Conservation (phyloP, 192 early-diverging fungal species). For the Umbelopsis sp. region DNA sequence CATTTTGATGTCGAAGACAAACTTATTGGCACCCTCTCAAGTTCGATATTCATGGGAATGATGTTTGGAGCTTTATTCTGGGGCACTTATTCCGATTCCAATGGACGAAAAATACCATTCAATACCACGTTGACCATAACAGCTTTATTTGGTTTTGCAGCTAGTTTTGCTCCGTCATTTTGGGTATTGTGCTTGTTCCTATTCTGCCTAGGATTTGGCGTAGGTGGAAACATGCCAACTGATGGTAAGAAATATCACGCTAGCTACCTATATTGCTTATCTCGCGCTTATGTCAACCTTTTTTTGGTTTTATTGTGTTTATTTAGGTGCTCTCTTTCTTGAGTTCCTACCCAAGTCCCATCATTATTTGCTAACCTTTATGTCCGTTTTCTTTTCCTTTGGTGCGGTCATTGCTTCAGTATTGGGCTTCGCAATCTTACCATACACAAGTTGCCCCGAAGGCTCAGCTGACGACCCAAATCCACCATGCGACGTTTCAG, state of each 20-base stretch:
- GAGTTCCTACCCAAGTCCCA: slow-evolving; percentile 82
- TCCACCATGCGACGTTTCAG: slow-evolving; percentile 51
- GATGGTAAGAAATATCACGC: slow-evolving; percentile 42
- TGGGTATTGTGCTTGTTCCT: slow-evolving; percentile 60
- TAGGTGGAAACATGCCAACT: slow-evolving; percentile 66
- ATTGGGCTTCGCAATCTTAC: slow-evolving; percentile 66
- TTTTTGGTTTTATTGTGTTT: not conserved
- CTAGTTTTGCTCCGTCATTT: slow-evolving; percentile 69
- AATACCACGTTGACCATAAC: slow-evolving; percentile 75
- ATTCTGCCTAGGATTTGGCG: slow-evolving; percentile 75
- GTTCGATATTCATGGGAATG: slow-evolving; percentile 74
- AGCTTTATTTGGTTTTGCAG: slow-evolving; percentile 67
- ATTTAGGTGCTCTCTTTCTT: slow-evolving; percentile 74
- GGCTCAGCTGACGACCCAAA: not conserved
- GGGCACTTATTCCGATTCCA: slow-evolving; percentile 72
- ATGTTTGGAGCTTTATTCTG: slow-evolving; percentile 84
- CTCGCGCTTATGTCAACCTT: not conserved
- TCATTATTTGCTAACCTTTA: slow-evolving; percentile 79
- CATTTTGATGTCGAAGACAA: slow-evolving; percentile 69
- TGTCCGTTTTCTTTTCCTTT: slow-evolving; percentile 84
- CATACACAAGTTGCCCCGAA: slow-evolving; percentile 67
- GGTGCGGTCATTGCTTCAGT: slow-evolving; percentile 75
- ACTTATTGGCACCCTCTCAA: slow-evolving; percentile 69
- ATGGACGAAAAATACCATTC: slow-evolving; percentile 77
- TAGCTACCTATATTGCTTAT: not conserved